Base-by-base conservation (phyloP, 1,284 basidiomycete species). In the Anthracocystis walkeri region DNA sequence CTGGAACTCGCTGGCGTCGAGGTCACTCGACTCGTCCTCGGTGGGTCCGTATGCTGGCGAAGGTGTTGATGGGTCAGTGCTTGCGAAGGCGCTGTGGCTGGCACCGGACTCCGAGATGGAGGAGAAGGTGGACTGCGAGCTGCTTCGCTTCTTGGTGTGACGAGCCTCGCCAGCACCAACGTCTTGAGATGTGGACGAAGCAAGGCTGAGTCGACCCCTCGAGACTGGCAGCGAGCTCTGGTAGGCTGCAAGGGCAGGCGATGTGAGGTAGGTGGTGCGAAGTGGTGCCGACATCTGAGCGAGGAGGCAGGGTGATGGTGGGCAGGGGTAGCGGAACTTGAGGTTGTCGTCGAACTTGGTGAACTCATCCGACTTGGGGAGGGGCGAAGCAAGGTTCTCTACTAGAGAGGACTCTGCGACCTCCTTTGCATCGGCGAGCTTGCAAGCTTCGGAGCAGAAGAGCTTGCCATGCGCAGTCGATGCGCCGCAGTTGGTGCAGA, bases 41-140 rank as follows among this genome's bases (percentile, higher is more conserved):
- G 61, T 60, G 50, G 73, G 59, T 4, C 65, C 66, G 29, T 65
- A 66, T 4, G 77, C 77, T 12, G 78, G 76, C 7, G 77, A 79
- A 25, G 77, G 70, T 35, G 78, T 80, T 16, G 66, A 70, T 12
- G 74, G 74, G 33, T 78, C 78, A 29, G 78, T 77, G 64, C 68
- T 61, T 44, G 65, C 68, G 44, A 75, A 75, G 42, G 71, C 71
- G 57, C 73, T 76, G n/a, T 67, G 58, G 59, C 65, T 68, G 12
- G 42, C 74, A 33, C 65, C 65, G 23, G 75, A 77, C n/a, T 78
- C 78, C n/a, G 78, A 79, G 58, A 75, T 65, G 41, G 78, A 80
- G n/a, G 77, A 79, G 58, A 76, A 79, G 54, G 78, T 80, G 51
- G 76, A 78, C n/a, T 77, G 76, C 20, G 78, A 79, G 60, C 77